These are phyloP conservation scores for Clavaria fumosa DNA, from an alignment of 768 basidiomycete genomes.

Conservation along the genomic window DNA sequence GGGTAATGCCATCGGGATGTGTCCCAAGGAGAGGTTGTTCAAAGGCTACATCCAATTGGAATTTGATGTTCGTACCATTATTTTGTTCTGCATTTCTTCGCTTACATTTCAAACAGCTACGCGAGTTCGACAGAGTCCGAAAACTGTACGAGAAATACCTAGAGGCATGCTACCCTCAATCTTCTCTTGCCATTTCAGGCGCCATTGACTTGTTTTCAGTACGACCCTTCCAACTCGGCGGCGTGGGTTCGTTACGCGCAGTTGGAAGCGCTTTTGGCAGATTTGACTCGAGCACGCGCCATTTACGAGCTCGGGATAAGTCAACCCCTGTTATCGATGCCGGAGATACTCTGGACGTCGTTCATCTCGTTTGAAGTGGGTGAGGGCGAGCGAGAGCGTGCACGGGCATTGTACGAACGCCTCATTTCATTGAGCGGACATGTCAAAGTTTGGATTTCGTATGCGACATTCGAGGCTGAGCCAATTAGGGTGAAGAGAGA, in stretches of 20 bases:
- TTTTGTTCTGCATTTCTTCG: too few species aligned
- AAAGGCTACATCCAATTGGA: conserved; percentile 93
- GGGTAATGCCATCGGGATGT: conserved; percentile 87
- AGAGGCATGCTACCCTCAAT: conserved; percentile 33
- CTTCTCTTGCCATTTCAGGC: conserved; percentile 6
- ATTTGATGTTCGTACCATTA: conserved; percentile 53
- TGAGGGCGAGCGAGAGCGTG: conserved; percentile 79
- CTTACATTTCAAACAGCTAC: conserved; percentile 37
- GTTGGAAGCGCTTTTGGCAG: conserved; percentile 75
- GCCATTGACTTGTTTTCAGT: conserved; percentile 28
- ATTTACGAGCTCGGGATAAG: conserved; percentile 87
- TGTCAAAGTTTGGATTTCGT: conserved; percentile 95
- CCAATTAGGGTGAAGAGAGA: conserved; percentile 52
- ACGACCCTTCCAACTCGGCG: conserved; percentile 77
- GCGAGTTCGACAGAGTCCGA: conserved; percentile 91
- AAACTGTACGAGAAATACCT: conserved; percentile 88
- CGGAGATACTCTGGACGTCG: conserved; percentile 86
- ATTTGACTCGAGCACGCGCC: conserved; percentile 76
- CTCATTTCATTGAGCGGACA: conserved; percentile 77
- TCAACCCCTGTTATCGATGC: conserved; percentile 82
- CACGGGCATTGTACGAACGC: conserved; percentile 79
- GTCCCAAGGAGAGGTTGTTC: conserved; percentile 89
- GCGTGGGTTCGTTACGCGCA: conserved; percentile 97
- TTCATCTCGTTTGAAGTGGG: conserved; percentile 95
- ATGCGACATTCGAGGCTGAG: conserved; percentile 82